A percentile compares a stretch with the other conserved stretches of the same genome.
Evolutionary conservation across 2,329 filamentous ascomycete species (phyloP).

Genomic region (Dendryphion nanum): DNA sequence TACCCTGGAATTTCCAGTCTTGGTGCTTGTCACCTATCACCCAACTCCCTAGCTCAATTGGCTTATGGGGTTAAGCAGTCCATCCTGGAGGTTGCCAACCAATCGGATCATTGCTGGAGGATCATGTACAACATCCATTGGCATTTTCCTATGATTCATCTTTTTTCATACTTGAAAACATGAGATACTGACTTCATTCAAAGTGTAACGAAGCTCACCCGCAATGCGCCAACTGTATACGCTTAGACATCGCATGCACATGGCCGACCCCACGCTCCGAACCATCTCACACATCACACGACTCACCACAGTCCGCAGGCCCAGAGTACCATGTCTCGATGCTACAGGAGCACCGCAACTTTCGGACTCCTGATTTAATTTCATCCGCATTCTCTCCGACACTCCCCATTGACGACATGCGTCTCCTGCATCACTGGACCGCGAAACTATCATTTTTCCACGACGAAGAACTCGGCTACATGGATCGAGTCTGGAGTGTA

Average conservation of each 20-base stretch:
- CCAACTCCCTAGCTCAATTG: background rate
- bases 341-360: slow-evolving; percentile 2
- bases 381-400: background rate
- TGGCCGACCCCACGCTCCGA: slow-evolving; percentile 18
- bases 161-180: too few relatives aligned
- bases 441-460: slow-evolving; percentile 11
- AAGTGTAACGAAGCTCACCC: slow-evolving; percentile 34
- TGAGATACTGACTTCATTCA: too few relatives aligned
- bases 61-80: background rate
- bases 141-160: too few relatives aligned
- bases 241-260: slow-evolving; percentile 29
- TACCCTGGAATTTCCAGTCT: background rate
- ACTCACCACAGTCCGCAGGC: slow-evolving; percentile 9
- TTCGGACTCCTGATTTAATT: background rate
- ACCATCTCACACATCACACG: background rate
- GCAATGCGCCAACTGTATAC: slow-evolving; percentile 29
- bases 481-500: slow-evolving; percentile 5
- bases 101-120: too few relatives aligned
- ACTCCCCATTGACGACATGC: slow-evolving; percentile 6
- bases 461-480: background rate
- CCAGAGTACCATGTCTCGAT: slow-evolving; percentile 2
- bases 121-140: too few relatives aligned
- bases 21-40: background rate
- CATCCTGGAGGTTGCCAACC: too few relatives aligned
- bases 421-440: slow-evolving; percentile 11